A percentile compares a stretch with the other conserved stretches of the same genome.
These are phyloP conservation scores for Saccharum officinarum DNA, from an alignment of 176 grass and related monocot species.

Conservation along the genomic window DNA sequence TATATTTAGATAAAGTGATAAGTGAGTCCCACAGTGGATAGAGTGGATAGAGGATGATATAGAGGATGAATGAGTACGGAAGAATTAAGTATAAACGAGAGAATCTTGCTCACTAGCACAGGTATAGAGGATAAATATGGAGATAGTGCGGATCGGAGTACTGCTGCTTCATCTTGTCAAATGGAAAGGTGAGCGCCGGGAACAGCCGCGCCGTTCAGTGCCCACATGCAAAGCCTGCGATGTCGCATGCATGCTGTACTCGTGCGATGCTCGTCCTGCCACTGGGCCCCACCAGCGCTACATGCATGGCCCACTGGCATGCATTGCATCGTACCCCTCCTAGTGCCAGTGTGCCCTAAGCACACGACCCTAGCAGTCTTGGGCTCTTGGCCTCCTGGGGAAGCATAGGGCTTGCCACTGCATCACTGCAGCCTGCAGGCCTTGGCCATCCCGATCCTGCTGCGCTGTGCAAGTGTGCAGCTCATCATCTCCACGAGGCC, in stretches of 20 bases:
- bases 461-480: background rate
- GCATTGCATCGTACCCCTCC: no score
- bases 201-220: conserved; percentile 28
- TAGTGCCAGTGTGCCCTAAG: background rate
- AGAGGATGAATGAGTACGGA: no score
- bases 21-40: no score
- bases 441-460: background rate
- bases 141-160: no score
- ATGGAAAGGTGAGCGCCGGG: background rate
- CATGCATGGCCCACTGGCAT: background rate
- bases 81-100: no score
- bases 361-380: background rate
- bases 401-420: background rate
- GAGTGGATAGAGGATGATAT: no score
- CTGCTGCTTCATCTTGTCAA: background rate
- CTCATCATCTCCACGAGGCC: background rate
- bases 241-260: conserved; percentile 9
- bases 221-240: conserved; percentile 35
- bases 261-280: background rate
- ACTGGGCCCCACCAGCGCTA: background rate
- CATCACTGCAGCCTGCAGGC: background rate
- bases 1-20: no score
- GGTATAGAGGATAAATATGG: no score
- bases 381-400: background rate
- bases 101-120: no score